phyloP scores from a whole-genome alignment of 306 rosid species.

The Cicer yamashitae region DNA sequence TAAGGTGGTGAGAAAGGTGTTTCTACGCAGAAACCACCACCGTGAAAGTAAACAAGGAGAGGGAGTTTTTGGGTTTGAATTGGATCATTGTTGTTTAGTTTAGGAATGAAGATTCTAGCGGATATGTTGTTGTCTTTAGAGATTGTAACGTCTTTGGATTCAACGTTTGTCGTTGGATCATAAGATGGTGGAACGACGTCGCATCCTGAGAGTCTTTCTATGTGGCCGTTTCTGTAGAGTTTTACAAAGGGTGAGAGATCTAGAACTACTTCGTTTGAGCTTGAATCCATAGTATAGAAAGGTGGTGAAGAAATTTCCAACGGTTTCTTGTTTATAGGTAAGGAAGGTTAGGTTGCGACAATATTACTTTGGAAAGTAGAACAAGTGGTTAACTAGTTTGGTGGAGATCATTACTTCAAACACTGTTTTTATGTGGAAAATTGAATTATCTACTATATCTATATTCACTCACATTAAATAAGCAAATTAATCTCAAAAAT shows the following conservation, averaged over 20 bases:
- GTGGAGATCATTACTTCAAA: too few relatives aligned
- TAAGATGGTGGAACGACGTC: slow-evolving; percentile 49
- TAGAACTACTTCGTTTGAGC: slow-evolving; percentile 33
- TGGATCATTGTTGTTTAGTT: not conserved
- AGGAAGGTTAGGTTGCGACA: too few relatives aligned
- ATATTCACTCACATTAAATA: too few relatives aligned
- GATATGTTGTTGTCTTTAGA: slow-evolving; percentile 54
- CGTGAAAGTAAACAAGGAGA: slow-evolving; percentile 68
- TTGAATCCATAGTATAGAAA: slow-evolving; percentile 14
- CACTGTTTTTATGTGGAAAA: too few relatives aligned
- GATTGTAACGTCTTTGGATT: slow-evolving; percentile 64
- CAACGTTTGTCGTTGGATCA: slow-evolving; percentile 55
- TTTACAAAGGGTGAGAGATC: slow-evolving; percentile 57
- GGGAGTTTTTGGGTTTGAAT: slow-evolving; percentile 58
- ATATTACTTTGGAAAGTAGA: too few relatives aligned
- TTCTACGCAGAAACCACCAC: slow-evolving; percentile 70
- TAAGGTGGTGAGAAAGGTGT: slow-evolving; percentile 60
- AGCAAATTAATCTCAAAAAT: too few relatives aligned
- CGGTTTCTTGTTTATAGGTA: too few relatives aligned
- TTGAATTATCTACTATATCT: too few relatives aligned
- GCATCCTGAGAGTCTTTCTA: slow-evolving; percentile 47
- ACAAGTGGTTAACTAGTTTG: too few relatives aligned
- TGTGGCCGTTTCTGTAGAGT: slow-evolving; percentile 62
- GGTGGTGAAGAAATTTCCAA: too few relatives aligned
- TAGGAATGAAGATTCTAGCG: slow-evolving; percentile 64